A percentile compares a stretch with the other conserved stretches of the same genome.
Evolutionary conservation across 169 alveolate genomes (phyloP).

Genomic region (Theileria parva): DNA sequence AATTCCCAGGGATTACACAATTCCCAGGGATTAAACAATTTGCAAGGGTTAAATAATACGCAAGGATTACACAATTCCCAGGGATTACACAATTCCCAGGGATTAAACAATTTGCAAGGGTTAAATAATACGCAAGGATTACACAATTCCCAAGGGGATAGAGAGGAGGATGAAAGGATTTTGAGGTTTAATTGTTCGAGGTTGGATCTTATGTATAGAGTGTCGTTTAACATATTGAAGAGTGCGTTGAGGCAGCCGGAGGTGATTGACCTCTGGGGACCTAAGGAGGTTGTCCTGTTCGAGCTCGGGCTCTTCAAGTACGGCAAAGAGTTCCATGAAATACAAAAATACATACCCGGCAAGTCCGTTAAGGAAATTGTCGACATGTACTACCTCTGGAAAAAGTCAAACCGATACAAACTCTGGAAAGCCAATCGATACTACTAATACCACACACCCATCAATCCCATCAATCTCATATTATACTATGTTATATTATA

Average conservation of each 20-base stretch:
- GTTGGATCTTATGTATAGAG: constrained; percentile 39
- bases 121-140: too few relatives aligned
- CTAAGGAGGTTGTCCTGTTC: constrained; percentile 79
- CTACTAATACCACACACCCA: neutral
- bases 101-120: too few relatives aligned
- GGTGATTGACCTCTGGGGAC: constrained; percentile 83
- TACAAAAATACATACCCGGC: constrained; percentile 76
- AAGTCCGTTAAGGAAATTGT: constrained; percentile 80
- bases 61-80: too few relatives aligned
- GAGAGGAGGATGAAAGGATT: constrained; percentile 19
- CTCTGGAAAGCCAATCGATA: constrained; percentile 79
- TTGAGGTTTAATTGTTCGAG: constrained; percentile 55
- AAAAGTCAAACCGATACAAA: constrained; percentile 76
- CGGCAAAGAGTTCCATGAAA: constrained; percentile 80
- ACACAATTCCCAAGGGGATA: too few relatives aligned
- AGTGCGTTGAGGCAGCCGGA: constrained; percentile 57
- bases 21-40: too few relatives aligned
- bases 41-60: too few relatives aligned
- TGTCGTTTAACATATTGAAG: constrained; percentile 53
- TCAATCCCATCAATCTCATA: too few relatives aligned
- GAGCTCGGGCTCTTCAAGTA: constrained; percentile 80
- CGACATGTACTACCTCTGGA: constrained; percentile 83
- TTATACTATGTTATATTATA: too few relatives aligned
- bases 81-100: too few relatives aligned
- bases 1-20: too few relatives aligned